A percentile compares a stretch with the other conserved stretches of the same genome.
Evolutionary conservation across 768 basidiomycete genomes (phyloP).

Genomic region (Macrocybe gigantea): DNA sequence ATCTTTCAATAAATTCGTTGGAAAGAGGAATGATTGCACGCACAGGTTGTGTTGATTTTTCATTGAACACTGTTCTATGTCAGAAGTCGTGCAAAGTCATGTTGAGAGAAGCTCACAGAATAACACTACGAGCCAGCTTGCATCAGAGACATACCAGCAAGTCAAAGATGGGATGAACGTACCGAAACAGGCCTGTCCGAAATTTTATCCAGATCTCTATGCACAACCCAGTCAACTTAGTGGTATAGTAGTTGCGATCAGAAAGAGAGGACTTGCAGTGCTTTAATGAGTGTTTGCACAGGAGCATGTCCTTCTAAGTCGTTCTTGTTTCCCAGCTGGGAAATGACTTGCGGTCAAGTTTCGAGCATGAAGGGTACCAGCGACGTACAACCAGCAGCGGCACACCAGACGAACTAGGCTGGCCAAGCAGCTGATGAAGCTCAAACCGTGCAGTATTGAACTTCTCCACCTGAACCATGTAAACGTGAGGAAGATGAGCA

Average conservation of each 20-base stretch:
- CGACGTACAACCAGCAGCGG: slow-evolving; percentile 75
- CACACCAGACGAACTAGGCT: slow-evolving; percentile 61
- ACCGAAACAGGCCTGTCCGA: slow-evolving; percentile 82
- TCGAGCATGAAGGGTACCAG: background rate
- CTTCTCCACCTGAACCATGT: slow-evolving; percentile 54
- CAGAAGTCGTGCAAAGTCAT: background rate
- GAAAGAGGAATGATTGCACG: slow-evolving; percentile 16
- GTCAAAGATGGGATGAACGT: slow-evolving; percentile 18
- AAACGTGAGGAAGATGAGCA: background rate
- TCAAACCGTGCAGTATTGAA: slow-evolving; percentile 83
- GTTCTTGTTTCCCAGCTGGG: slow-evolving; percentile 88
- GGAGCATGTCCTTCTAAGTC: slow-evolving; percentile 72
- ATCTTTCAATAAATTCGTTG: slow-evolving; percentile 3
- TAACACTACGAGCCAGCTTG: slow-evolving; percentile 50
- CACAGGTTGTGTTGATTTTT: slow-evolving; percentile 92
- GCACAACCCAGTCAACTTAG: background rate
- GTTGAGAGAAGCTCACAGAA: slow-evolving; percentile 44
- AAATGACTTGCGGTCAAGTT: background rate
- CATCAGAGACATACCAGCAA: background rate
- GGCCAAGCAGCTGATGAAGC: slow-evolving; percentile 70
- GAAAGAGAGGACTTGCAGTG: slow-evolving; percentile 45
- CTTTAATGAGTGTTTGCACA: slow-evolving; percentile 79
- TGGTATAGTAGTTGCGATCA: background rate
- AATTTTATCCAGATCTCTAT: slow-evolving; percentile 75
- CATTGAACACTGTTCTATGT: slow-evolving; percentile 75